A percentile compares a stretch with the other conserved stretches of the same genome.
These are phyloP conservation scores for Starmerella cellae DNA, from an alignment of 805 yeast genomes.

Conservation along the genomic window DNA sequence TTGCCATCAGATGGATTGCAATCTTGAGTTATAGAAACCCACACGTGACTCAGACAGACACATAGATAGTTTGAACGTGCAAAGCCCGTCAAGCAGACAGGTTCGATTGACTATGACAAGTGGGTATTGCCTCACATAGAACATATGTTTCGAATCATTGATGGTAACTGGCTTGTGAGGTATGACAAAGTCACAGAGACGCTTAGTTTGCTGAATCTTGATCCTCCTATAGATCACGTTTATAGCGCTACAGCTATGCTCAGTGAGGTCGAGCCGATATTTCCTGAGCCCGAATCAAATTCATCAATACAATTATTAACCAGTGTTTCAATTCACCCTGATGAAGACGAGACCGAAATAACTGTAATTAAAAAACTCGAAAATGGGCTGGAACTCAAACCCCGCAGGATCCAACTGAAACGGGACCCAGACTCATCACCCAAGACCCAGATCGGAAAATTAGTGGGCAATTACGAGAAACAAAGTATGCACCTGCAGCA, in stretches of 20 bases:
- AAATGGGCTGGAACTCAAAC: conserved; percentile 14
- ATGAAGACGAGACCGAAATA: not conserved
- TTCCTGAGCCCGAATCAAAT: too few species aligned
- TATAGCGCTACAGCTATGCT: too few species aligned
- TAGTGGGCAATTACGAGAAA: not conserved
- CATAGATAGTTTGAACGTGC: too few species aligned
- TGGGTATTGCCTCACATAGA: too few species aligned
- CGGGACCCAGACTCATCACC: not conserved
- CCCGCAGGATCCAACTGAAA: not conserved
- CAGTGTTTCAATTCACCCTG: not conserved
- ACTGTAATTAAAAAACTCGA: not conserved
- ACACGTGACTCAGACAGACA: too few species aligned
- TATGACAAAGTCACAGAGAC: not conserved
- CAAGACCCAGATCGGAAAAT: not conserved
- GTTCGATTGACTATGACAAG: too few species aligned
- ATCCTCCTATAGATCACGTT: too few species aligned
- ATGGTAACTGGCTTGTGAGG: not conserved
- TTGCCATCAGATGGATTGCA: too few species aligned
- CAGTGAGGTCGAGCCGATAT: too few species aligned
- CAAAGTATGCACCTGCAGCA: not conserved
- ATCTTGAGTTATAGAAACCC: too few species aligned
- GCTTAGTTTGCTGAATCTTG: not conserved
- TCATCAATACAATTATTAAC: too few species aligned
- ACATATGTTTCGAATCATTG: not conserved
- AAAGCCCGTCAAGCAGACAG: too few species aligned